phyloP scores from a whole-genome alignment of 2,329 filamentous ascomycete genomes.

The Ilyonectria sp. region DNA sequence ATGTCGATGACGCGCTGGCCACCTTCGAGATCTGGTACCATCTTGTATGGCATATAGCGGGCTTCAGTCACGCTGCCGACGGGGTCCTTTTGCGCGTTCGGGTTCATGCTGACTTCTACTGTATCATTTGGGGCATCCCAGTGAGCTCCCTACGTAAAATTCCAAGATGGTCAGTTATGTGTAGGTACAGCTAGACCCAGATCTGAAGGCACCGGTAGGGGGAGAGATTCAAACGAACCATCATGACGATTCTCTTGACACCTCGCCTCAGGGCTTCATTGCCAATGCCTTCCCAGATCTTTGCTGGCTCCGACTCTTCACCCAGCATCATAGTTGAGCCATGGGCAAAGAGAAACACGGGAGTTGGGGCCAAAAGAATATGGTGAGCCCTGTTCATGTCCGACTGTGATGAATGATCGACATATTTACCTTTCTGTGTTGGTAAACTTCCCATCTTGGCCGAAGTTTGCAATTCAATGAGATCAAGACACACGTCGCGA shows the following conservation, averaged over 20 bases:
- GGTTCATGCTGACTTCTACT: conserved; percentile 73
- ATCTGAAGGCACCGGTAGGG: too few species aligned
- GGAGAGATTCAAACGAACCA: conserved; percentile 58
- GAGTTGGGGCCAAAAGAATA: conserved; percentile 54
- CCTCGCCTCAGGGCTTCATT: conserved; percentile 66
- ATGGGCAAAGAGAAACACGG: conserved; percentile 79
- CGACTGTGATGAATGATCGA: too few species aligned
- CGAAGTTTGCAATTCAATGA: not conserved
- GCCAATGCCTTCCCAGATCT: conserved; percentile 77
- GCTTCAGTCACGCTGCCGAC: conserved; percentile 76
- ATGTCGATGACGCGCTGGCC: conserved; percentile 64
- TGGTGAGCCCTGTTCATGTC: not conserved
- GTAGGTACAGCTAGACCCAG: too few species aligned
- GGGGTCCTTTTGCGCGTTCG: conserved; percentile 71
- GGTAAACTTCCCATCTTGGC: not conserved
- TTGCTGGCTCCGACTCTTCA: conserved; percentile 72
- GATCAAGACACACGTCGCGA: too few species aligned
- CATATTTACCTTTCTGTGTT: not conserved
- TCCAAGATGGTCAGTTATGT: not conserved
- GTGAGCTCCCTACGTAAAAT: conserved; percentile 69
- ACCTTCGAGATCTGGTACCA: conserved; percentile 71
- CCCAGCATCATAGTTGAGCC: conserved; percentile 82
- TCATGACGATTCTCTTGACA: conserved; percentile 76
- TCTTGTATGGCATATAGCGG: conserved; percentile 73
- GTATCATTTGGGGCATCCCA: conserved; percentile 71